Evolutionary conservation across 805 yeast species (phyloP).

Genomic region (Metahyphopichia silvanorum): DNA sequence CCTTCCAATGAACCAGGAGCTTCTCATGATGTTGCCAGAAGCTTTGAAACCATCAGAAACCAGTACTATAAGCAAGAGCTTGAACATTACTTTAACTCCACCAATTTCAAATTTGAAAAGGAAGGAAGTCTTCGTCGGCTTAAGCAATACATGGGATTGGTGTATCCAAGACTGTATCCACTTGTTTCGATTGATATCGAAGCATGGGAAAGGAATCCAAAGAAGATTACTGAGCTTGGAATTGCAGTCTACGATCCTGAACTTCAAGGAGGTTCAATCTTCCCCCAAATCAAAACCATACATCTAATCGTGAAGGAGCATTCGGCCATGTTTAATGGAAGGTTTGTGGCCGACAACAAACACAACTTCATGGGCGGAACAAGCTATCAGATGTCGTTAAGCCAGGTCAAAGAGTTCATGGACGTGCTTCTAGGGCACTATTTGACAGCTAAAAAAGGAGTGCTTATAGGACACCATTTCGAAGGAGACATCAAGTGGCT

Average conservation of each 20-base stretch:
- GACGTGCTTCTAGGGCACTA: conserved; percentile 44
- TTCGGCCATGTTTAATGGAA: conserved; percentile 38
- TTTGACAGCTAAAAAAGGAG: conserved; percentile 24
- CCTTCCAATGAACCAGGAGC: no score
- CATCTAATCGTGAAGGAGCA: conserved; percentile 48
- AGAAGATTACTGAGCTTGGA: conserved; percentile 56
- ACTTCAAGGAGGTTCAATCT: conserved; percentile 30
- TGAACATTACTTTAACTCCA: conserved; percentile 16
- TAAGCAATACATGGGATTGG: conserved; percentile 14
- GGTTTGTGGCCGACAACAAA: conserved; percentile 54
- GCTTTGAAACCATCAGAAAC: no score
- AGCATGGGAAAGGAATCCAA: conserved; percentile 47
- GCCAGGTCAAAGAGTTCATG: conserved; percentile 35
- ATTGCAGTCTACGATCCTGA: conserved; percentile 55
- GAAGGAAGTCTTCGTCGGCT: conserved; percentile 8
- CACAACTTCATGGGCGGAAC: conserved; percentile 49
- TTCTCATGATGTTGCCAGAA: no score
- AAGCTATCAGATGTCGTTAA: conserved; percentile 38
- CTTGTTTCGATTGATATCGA: conserved; percentile 55
- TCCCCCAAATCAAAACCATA: conserved; percentile 39
- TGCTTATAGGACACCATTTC: conserved; percentile 60
- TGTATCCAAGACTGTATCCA: conserved; percentile 23
- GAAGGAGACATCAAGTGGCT: conserved; percentile 56
- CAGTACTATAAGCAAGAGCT: conserved; percentile 8
- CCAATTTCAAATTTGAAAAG: conserved; percentile 15